Evolutionary conservation across 2,329 filamentous ascomycete species (phyloP), one percentile per base, ranked within the genome.

Genomic region (Epichloe hybrida): DNA sequence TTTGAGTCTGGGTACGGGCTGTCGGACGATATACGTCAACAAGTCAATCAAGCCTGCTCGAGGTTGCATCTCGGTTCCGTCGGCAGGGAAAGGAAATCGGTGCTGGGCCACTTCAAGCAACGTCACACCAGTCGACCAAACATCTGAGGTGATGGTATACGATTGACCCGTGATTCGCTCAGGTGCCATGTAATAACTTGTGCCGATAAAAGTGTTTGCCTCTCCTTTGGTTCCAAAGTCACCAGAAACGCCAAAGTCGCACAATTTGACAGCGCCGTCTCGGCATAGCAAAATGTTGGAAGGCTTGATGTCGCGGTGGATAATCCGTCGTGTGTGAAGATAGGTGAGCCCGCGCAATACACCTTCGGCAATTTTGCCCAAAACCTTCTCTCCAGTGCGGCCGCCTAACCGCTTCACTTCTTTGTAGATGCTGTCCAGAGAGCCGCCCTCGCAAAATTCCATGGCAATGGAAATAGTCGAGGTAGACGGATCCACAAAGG

Each of bases 91-190:
- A 2, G 93, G 93, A 73, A 98, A 98, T 50, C 93, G 84, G 68
- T 98, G 90, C 66, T 98, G 93, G 39, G 93, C 93, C n/a, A 98
- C 93, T 72, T 98, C 93, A n/a, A 98, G 81, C 47, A 98, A 71
- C 2, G 93, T 97, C 50, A 98, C 93, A 56, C 93, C 93, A 7
- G 95, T 83, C 41, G 90, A 96, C 93, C 93, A 98, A 51, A 98
- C 93, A 60, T 98, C 93, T 7, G 89, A 95, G 2, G 91, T 98
- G 67, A 98, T 98, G 54, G 91, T 98, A 69, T 98, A 98, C 47
- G 86, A 91, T 71, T 97, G 88, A 52, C 93, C 93, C 1, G 93
- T 96, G 66, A 98, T 98, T 49, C 93, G 85, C 68, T 98, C 93
- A 0, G 93, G 93, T 4, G 93, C 93, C 93, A 98, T 98, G 73